Conservation (phyloP, 805 yeast species). For the Hermanozyma aechmeae region DNA sequence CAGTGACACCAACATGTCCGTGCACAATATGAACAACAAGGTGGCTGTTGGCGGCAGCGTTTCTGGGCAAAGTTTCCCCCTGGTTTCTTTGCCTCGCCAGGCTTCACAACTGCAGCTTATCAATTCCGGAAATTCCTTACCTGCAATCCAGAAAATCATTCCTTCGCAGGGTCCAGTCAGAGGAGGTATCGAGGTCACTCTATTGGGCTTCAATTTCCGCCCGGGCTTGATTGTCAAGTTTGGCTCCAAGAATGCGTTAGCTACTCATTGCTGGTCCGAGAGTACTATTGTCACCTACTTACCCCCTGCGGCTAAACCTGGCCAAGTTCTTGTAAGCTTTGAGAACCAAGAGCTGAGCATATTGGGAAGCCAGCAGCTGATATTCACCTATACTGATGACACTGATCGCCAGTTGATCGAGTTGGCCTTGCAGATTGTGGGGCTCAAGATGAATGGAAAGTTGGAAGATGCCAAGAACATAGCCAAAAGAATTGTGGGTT, state of each 20-base stretch:
- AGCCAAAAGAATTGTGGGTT: slow-evolving; percentile 83
- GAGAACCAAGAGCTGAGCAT: slow-evolving; percentile 36
- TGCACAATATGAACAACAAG: slow-evolving; percentile 9
- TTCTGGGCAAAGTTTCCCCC: too few species aligned
- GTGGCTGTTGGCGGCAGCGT: too few species aligned
- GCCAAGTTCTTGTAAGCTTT: slow-evolving; percentile 87
- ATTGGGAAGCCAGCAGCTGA: slow-evolving; percentile 36
- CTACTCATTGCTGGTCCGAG: slow-evolving; percentile 95
- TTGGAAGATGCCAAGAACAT: slow-evolving; percentile 91
- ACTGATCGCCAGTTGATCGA: slow-evolving; percentile 92
- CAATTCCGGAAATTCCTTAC: slow-evolving; percentile 15
- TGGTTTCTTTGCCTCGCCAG: too few species aligned
- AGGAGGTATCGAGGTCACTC: slow-evolving; percentile 93
- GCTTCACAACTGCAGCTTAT: too few species aligned
- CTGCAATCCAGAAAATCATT: slow-evolving; percentile 74
- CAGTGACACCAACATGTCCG: slow-evolving; percentile 32
- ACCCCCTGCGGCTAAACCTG: slow-evolving; percentile 86
- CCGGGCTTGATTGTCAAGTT: slow-evolving; percentile 79
- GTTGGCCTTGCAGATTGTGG: slow-evolving; percentile 92
- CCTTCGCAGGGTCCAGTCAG: slow-evolving; percentile 94
- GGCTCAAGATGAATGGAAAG: slow-evolving; percentile 92
- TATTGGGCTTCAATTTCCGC: slow-evolving; percentile 79
- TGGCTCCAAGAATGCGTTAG: slow-evolving; percentile 69
- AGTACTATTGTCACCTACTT: slow-evolving; percentile 87
- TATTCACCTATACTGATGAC: slow-evolving; percentile 90